These are phyloP conservation scores for Cutaneotrichosporon spelunceum DNA, from an alignment of 1,284 basidiomycete species.

Conservation along the genomic window DNA sequence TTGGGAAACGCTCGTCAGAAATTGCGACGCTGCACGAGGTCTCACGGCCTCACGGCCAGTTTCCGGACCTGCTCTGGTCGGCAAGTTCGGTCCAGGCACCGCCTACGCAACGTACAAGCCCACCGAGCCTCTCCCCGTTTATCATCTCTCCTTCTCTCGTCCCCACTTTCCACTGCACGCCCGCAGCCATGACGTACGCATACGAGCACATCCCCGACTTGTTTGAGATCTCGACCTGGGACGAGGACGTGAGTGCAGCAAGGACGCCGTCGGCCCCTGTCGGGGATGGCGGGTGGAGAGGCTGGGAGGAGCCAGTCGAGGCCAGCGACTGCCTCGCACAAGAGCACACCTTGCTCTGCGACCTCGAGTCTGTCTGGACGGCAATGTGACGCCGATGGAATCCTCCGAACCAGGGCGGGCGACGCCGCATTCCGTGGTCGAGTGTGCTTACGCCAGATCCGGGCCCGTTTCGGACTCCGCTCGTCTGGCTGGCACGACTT, in stretches of 20 bases:
- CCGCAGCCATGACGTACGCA: slow-evolving; percentile 21
- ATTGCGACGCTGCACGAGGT: no score
- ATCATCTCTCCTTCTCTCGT: neutral
- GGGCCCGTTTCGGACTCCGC: slow-evolving; percentile 30
- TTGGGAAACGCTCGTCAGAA: no score
- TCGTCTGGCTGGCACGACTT: slow-evolving; percentile 29
- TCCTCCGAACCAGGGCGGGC: no score
- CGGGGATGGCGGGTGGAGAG: neutral
- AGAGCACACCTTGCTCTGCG: no score
- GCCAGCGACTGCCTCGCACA: no score
- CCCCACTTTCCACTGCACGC: neutral
- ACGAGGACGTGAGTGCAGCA: slow-evolving; percentile 29
- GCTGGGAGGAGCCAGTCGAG: neutral
- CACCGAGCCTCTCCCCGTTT: neutral
- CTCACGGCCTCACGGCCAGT: no score
- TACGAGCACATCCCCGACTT: slow-evolving; percentile 30
- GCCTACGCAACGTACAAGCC: slow-evolving; percentile 1
- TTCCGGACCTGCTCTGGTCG: no score
- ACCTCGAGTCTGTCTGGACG: no score
- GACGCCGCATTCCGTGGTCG: neutral
- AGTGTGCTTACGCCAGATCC: slow-evolving; percentile 21
- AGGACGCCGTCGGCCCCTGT: neutral
- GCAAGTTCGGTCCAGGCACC: neutral
- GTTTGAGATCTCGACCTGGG: slow-evolving; percentile 33
- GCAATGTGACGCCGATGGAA: no score